Percentiles rank a stretch among this genome's conserved stretches.
Conservation (phyloP, 768 basidiomycete species). For the Candolleomyces efflorescens region DNA sequence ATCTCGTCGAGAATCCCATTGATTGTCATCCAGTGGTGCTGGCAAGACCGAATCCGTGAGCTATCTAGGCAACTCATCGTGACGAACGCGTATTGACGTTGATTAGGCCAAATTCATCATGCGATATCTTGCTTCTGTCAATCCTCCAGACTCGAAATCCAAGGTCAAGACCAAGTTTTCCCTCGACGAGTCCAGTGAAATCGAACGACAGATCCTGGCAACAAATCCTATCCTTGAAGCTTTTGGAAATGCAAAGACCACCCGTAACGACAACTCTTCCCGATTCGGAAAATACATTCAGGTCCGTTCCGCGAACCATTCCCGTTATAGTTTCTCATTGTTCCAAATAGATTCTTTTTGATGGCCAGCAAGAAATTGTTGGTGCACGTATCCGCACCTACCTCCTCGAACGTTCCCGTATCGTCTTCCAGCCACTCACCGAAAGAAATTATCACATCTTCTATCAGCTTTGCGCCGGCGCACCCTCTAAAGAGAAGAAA, state of each 20-base stretch:
- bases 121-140: constrained; percentile 97
- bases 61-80: not conserved
- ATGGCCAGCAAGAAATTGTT: constrained; percentile 93
- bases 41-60: constrained; percentile 97
- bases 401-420: constrained; percentile 92
- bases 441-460: constrained; percentile 99
- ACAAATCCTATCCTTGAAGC: constrained; percentile 99
- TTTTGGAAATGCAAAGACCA: constrained; percentile 99
- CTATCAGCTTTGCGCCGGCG: constrained; percentile 97
- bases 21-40: constrained; percentile 69
- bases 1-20: constrained; percentile 9
- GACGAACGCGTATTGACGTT: not conserved
- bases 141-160: constrained; percentile 64
- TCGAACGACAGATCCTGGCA: constrained; percentile 94
- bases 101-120: constrained; percentile 94
- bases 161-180: constrained; percentile 68
- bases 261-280: constrained; percentile 97
- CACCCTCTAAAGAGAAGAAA: constrained; percentile 92
- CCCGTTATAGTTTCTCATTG: constrained; percentile 6
- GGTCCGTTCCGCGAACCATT: constrained; percentile 40
- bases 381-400: constrained; percentile 99
- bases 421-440: constrained; percentile 94
- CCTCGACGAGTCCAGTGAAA: constrained; percentile 86
- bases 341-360: constrained; percentile 80
- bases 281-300: constrained; percentile 99